Percentiles rank a stretch among this genome's conserved stretches.
phyloP scores from a whole-genome alignment of 2,329 filamentous ascomycete species.

The Venturia nashicola region DNA sequence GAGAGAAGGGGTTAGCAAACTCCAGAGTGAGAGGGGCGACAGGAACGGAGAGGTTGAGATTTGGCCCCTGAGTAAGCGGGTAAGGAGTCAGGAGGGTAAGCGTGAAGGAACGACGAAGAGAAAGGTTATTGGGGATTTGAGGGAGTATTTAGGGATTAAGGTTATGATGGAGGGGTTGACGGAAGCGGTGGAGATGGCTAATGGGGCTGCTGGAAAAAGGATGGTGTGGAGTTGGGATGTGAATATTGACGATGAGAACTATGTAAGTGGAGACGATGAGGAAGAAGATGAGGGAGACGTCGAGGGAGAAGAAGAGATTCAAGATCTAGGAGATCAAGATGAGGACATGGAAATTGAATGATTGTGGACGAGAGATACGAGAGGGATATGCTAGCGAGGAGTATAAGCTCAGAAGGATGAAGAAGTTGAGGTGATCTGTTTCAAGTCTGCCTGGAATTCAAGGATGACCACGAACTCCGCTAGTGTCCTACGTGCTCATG shows the following conservation, averaged over 20 bases:
- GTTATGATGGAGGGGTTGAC: background rate
- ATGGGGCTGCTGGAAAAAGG: background rate
- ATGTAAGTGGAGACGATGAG: background rate
- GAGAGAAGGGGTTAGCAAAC: background rate
- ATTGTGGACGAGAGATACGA: no score
- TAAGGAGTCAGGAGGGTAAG: background rate
- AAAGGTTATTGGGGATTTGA: background rate
- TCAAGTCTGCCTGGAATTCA: no score
- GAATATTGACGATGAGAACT: background rate
- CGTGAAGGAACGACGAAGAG: background rate
- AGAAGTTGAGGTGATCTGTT: no score
- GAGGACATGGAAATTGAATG: no score
- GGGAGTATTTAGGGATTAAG: background rate
- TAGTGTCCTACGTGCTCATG: no score
- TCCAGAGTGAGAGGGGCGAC: background rate
- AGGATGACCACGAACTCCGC: no score
- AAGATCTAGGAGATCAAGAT: no score
- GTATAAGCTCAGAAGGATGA: no score
- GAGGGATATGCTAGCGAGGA: no score
- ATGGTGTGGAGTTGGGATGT: background rate
- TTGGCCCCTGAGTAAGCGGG: background rate
- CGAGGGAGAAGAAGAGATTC: background rate
- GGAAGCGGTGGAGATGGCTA: background rate
- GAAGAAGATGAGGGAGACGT: background rate
- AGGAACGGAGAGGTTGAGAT: background rate